These are phyloP conservation scores for Neurospora sp. DNA, from an alignment of 495 filamentous ascomycete species.

Conservation along the genomic window DNA sequence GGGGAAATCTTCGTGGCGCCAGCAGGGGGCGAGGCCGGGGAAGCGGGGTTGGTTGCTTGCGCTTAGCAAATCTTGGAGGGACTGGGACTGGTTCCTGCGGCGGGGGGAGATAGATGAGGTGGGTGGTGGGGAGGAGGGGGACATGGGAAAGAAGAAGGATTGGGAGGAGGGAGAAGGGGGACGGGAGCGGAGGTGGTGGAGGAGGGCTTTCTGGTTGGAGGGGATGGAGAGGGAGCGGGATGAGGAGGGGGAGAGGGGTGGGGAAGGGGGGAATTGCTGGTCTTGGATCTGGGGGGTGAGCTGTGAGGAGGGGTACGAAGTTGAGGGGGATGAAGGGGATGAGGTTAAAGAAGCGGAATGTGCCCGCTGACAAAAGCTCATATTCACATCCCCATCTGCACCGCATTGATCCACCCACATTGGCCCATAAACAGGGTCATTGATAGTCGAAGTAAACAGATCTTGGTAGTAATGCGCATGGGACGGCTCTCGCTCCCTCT, in stretches of 20 bases:
- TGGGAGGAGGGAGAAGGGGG: neutral
- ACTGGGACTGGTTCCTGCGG: neutral
- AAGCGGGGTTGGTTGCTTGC: conserved; percentile 6
- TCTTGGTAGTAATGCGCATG: neutral
- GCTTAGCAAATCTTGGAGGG: neutral
- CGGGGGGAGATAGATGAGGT: neutral
- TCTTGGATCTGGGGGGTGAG: neutral
- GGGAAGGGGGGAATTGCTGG: neutral
- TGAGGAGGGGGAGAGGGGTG: neutral
- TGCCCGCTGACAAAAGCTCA: conserved; percentile 23
- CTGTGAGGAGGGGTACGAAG: neutral
- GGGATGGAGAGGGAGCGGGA: neutral
- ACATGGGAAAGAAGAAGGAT: neutral
- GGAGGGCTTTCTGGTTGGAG: neutral
- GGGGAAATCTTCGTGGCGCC: conserved; percentile 45
- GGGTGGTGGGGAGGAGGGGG: neutral
- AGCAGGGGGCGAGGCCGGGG: conserved; percentile 38
- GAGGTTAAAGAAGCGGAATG: neutral
- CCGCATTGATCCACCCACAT: conserved; percentile 39
- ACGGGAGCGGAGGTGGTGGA: neutral
- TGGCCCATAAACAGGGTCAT: conserved; percentile 37
- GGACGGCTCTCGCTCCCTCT: neutral
- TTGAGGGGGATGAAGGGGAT: neutral
- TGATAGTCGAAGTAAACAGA: conserved; percentile 1
- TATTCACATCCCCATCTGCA: conserved; percentile 35